phyloP scores from a whole-genome alignment of 1,139 yeast genomes.

The Geotrichum candidum region DNA sequence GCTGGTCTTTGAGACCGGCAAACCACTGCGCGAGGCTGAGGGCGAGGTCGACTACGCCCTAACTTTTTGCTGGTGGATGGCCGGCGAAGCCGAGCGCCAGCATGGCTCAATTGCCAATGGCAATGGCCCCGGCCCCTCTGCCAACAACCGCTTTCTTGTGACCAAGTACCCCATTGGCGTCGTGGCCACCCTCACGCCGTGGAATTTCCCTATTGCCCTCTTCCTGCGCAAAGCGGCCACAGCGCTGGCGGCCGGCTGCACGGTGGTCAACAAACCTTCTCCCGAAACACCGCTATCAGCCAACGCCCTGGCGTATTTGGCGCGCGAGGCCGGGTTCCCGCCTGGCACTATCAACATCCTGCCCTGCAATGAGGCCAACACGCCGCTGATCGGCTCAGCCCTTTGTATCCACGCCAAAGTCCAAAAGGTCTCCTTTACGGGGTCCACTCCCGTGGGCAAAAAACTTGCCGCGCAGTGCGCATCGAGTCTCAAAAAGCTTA shows the following conservation, averaged over 20 bases:
- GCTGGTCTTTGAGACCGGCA: constrained; percentile 63
- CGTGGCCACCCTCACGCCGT: constrained; percentile 74
- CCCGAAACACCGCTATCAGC: constrained; percentile 79
- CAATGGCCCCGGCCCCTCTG: constrained; percentile 69
- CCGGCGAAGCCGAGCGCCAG: constrained; percentile 39
- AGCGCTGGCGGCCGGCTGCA: constrained; percentile 75
- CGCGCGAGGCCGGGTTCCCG: constrained; percentile 69
- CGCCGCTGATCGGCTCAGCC: constrained; percentile 64
- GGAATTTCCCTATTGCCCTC: constrained; percentile 83
- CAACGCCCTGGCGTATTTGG: constrained; percentile 53
- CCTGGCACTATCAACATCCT: constrained; percentile 71
- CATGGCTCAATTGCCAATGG: constrained; percentile 51
- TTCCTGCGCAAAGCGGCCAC: constrained; percentile 81
- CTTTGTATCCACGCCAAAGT: constrained; percentile 60
- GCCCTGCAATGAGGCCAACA: constrained; percentile 66
- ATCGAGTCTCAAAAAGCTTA: constrained; percentile 50
- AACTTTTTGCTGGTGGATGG: constrained; percentile 39
- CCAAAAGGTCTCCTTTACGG: constrained; percentile 76
- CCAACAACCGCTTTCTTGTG: constrained; percentile 42
- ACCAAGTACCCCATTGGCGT: constrained; percentile 63
- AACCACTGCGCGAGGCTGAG: constrained; percentile 43
- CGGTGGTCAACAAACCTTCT: constrained; percentile 71
- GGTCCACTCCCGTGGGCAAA: constrained; percentile 75
- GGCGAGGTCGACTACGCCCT: constrained; percentile 38
- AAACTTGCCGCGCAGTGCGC: constrained; percentile 50